These are phyloP conservation scores for Rosa chinensis DNA, from an alignment of 306 rosid genomes.

Conservation along the genomic window DNA sequence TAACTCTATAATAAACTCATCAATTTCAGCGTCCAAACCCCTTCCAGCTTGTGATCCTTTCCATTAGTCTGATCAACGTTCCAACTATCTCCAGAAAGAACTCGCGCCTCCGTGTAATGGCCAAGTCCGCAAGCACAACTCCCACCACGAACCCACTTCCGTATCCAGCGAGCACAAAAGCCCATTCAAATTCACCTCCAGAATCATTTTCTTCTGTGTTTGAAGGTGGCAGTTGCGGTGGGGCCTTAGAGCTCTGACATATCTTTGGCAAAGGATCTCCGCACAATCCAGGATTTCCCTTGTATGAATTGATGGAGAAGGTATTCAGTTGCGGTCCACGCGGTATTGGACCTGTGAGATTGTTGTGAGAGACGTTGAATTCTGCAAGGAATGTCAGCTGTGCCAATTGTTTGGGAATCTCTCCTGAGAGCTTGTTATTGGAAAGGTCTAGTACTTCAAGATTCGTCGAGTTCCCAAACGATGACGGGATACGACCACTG, in stretches of 20 bases:
- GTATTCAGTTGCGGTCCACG: background rate
- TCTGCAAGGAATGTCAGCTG: background rate
- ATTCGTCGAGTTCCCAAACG: no score
- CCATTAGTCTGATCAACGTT: background rate
- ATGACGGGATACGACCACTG: no score
- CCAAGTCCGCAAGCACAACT: background rate
- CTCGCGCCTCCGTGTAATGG: background rate
- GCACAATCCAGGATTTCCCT: background rate
- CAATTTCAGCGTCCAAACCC: no score
- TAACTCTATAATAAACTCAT: no score
- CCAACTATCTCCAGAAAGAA: background rate
- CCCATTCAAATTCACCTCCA: background rate
- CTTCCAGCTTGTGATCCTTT: background rate
- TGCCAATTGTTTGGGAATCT: background rate
- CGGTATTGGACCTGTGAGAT: background rate
- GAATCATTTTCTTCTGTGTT: fast-evolving
- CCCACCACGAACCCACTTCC: background rate
- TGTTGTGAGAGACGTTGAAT: background rate
- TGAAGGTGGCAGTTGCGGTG: background rate
- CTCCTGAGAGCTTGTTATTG: background rate
- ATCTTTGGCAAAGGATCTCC: background rate
- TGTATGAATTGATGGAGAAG: background rate
- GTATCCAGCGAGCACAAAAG: background rate
- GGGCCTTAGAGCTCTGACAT: background rate
- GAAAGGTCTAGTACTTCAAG: no score